Conservation (phyloP, 108 stramenopile genomes). For the Craspedostauros australis region DNA sequence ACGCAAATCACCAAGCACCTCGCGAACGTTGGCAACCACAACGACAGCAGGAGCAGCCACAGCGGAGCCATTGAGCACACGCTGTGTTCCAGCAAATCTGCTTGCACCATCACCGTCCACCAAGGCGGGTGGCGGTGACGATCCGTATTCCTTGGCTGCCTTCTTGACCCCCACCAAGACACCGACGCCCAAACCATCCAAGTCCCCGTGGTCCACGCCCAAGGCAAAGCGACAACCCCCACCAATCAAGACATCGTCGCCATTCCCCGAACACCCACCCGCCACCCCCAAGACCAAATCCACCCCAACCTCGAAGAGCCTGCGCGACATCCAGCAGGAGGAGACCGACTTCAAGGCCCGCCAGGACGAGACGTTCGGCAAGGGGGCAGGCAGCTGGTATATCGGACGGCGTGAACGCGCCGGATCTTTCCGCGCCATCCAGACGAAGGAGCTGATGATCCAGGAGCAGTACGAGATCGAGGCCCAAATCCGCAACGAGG, state of each 20-base stretch:
- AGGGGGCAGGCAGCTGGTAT: constrained; percentile 55
- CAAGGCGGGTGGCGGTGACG: not conserved
- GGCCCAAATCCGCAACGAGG: constrained; percentile 40
- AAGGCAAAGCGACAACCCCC: no score
- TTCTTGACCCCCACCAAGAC: not conserved
- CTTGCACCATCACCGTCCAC: not conserved
- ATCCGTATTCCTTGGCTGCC: not conserved
- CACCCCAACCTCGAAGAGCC: no score
- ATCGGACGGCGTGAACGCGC: constrained; percentile 70
- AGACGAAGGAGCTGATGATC: constrained; percentile 41
- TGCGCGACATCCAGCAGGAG: constrained; percentile 64
- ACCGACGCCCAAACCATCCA: not conserved
- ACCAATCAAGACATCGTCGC: no score
- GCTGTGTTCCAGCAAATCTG: not conserved
- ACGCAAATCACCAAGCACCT: no score
- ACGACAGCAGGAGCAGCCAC: no score
- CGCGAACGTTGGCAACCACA: no score
- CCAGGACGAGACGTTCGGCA: constrained; percentile 40
- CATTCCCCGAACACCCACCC: no score
- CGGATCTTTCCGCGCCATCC: constrained; percentile 66
- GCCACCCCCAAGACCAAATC: no score
- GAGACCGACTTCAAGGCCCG: constrained; percentile 44
- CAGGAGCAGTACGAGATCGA: constrained; percentile 73
- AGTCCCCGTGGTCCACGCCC: no score
- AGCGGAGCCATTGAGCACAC: not conserved